phyloP scores from a whole-genome alignment of 2,329 filamentous ascomycete genomes.

The Fusarium begoniae region DNA sequence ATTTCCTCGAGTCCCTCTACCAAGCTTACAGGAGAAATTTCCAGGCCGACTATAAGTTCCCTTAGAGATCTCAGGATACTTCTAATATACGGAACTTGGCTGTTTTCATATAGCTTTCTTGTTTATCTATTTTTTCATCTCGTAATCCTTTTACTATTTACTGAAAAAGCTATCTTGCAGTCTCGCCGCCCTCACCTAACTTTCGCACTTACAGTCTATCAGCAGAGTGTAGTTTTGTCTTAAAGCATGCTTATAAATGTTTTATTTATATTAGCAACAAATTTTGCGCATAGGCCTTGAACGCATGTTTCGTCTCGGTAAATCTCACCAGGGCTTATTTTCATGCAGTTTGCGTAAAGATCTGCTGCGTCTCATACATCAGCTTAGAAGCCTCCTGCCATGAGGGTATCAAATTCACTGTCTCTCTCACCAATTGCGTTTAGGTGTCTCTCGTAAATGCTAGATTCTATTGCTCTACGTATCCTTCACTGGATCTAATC shows the following conservation, averaged over 20 bases:
- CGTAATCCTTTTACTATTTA: neutral
- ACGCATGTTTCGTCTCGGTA: too few relatives aligned
- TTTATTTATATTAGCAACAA: neutral
- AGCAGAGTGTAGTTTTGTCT: too few relatives aligned
- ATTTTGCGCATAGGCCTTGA: too few relatives aligned
- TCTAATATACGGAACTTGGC: fast-evolving
- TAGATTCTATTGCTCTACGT: fast-evolving
- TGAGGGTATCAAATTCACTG: neutral
- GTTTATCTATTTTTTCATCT: neutral
- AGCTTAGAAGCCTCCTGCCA: neutral
- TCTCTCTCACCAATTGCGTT: neutral
- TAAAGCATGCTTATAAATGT: fast-evolving
- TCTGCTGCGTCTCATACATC: neutral
- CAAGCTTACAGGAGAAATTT: neutral
- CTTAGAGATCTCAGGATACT: fast-evolving
- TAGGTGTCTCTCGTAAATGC: fast-evolving
- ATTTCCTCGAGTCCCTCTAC: fast-evolving
- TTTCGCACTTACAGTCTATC: neutral
- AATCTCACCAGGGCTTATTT: neutral
- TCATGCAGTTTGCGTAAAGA: neutral
- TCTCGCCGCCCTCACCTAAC: fast-evolving
- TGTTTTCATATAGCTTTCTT: fast-evolving
- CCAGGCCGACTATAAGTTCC: neutral
- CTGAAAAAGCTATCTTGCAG: fast-evolving
- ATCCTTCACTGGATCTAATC: neutral